Conservation (phyloP, 2,329 filamentous ascomycete species). For the Pseudogymnoascus sp. region DNA sequence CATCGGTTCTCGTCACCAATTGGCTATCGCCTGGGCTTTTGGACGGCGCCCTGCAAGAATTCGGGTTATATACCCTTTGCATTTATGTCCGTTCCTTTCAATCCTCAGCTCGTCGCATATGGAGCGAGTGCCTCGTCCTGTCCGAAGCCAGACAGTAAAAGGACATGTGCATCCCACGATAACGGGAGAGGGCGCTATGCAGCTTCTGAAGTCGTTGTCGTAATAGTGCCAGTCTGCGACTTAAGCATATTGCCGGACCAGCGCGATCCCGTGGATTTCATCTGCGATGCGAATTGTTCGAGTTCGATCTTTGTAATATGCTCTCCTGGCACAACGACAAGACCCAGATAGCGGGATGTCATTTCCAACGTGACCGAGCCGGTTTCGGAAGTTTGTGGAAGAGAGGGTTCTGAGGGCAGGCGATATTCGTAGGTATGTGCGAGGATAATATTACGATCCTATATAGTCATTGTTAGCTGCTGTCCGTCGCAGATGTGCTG, state of each 20-base stretch:
- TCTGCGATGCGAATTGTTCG: constrained; percentile 58
- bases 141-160: neutral
- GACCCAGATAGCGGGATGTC: constrained; percentile 76
- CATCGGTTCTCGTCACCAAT: neutral
- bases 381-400: constrained; percentile 31
- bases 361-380: constrained; percentile 56
- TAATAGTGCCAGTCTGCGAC: neutral
- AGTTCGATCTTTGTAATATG: constrained; percentile 84
- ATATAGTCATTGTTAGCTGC: constrained; percentile 10
- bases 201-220: neutral
- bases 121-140: neutral
- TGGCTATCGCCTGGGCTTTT: neutral
- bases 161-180: neutral
- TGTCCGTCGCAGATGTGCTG: constrained; percentile 7
- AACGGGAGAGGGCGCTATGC: neutral
- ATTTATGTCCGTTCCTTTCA: neutral
- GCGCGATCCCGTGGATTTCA: constrained; percentile 12
- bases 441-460: constrained; percentile 87
- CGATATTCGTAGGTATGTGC: constrained; percentile 85
- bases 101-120: neutral
- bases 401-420: constrained; percentile 49
- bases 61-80: neutral
- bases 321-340: constrained; percentile 81
- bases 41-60: neutral
- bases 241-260: neutral